phyloP scores from a whole-genome alignment of 2,329 filamentous ascomycete genomes.

The Fonsecaea monophora region DNA sequence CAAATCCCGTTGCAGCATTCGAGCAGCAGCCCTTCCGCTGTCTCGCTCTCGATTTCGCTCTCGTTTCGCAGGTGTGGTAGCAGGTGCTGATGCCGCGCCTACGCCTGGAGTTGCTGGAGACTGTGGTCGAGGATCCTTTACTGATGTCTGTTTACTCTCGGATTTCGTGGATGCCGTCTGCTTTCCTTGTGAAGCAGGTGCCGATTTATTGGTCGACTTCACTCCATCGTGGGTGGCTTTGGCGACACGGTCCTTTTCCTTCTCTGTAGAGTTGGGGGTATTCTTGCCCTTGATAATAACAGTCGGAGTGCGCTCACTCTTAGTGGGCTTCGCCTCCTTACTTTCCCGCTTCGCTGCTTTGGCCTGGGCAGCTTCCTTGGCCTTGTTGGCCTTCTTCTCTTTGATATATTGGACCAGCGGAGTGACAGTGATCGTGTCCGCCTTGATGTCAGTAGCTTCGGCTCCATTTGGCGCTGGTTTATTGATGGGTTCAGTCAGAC shows the following conservation, averaged over 20 bases:
- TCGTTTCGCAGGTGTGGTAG: conserved; percentile 51
- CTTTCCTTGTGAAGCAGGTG: conserved; percentile 46
- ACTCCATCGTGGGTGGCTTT: conserved; percentile 68
- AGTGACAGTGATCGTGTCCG: conserved; percentile 76
- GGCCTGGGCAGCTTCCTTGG: conserved; percentile 51
- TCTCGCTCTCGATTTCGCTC: conserved; percentile 63
- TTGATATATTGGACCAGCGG: conserved; percentile 88
- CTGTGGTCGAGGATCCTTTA: conserved; percentile 42
- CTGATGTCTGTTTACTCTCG: conserved; percentile 33
- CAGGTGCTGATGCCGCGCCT: conserved; percentile 41
- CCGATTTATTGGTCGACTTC: conserved; percentile 62
- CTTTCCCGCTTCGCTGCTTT: conserved; percentile 61
- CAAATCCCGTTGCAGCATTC: conserved; percentile 68
- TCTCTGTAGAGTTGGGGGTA: conserved; percentile 14
- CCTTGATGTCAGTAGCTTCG: conserved; percentile 60
- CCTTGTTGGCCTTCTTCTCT: conserved; percentile 85
- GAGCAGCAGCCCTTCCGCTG: conserved; percentile 60
- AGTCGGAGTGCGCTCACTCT: conserved; percentile 49
- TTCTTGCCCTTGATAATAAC: conserved; percentile 42
- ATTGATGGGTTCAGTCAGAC: conserved; percentile 75
- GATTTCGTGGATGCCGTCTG: conserved; percentile 35
- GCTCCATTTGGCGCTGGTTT: conserved; percentile 60
- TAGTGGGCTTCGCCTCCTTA: conserved; percentile 66
- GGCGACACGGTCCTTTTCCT: conserved; percentile 48
- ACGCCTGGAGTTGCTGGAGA: conserved; percentile 40